phyloP scores from a whole-genome alignment of 257 asterid species.

The Nicotiana undulata region DNA sequence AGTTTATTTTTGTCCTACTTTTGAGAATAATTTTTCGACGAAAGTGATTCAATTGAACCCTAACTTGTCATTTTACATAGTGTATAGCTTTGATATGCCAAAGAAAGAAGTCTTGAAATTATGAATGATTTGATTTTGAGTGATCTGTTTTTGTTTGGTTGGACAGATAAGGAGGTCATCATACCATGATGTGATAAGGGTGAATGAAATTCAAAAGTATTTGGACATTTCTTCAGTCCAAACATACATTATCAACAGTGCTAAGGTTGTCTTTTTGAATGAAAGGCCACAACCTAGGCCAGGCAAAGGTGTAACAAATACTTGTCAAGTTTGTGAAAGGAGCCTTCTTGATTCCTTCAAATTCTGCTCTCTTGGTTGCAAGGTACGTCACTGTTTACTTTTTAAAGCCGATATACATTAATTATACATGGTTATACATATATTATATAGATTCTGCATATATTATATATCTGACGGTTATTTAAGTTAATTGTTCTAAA shows the following conservation, averaged over 20 bases:
- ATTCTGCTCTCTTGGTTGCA: slow-evolving; percentile 78
- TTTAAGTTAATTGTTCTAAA: no score
- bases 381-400: slow-evolving; percentile 24
- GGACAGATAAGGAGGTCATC: slow-evolving; percentile 65
- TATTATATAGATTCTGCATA: no score
- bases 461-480: no score
- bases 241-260: slow-evolving; percentile 72
- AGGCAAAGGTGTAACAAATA: slow-evolving; percentile 54
- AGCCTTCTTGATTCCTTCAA: slow-evolving; percentile 64
- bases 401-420: no score
- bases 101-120: not conserved
- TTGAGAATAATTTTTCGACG: not conserved
- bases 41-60: not conserved
- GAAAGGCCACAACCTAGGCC: slow-evolving; percentile 72
- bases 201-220: slow-evolving; percentile 58
- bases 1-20: no score
- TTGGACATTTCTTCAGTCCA: slow-evolving; percentile 58
- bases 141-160: not conserved
- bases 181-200: slow-evolving; percentile 71
- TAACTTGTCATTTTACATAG: no score
- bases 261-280: slow-evolving; percentile 59
- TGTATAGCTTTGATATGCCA: no score
- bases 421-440: no score
- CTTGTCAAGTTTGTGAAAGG: slow-evolving; percentile 60
- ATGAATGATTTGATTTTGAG: not conserved